Conservation (phyloP, 2,329 filamentous ascomycete species). For the Aaosphaeria arxii region DNA sequence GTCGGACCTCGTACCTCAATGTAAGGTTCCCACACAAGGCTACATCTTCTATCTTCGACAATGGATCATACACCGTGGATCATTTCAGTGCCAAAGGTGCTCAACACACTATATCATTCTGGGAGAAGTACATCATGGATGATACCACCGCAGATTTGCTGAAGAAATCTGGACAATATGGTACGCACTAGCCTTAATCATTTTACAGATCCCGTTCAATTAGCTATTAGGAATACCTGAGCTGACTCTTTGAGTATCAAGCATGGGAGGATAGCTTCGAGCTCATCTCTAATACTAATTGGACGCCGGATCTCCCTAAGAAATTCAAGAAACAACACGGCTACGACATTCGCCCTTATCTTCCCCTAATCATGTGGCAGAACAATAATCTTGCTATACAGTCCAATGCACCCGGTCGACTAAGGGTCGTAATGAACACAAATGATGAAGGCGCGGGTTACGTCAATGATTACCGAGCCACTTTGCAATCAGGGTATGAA, state of each 20-base stretch:
- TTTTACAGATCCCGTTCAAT: too few species aligned
- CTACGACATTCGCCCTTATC: conserved; percentile 26
- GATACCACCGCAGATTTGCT: conserved; percentile 8
- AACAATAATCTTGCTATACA: conserved; percentile 8
- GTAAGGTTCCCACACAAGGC: conserved; percentile 11
- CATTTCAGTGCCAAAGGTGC: conserved; percentile 31
- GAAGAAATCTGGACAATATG: conserved; percentile 25
- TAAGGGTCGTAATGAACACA: conserved; percentile 6
- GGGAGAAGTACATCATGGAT: conserved; percentile 30
- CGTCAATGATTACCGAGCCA: conserved; percentile 23
- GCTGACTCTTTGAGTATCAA: too few species aligned
- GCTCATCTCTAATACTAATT: conserved; percentile 19
- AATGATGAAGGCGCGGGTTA: conserved; percentile 15
- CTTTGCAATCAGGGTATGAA: conserved; percentile 26
- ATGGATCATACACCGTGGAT: conserved; percentile 33
- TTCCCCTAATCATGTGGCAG: conserved; percentile 24
- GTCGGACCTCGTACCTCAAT: conserved; percentile 9
- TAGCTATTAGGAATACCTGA: too few species aligned
- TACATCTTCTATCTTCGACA: too few species aligned
- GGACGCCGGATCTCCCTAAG: conserved; percentile 20
- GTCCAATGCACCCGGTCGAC: conserved; percentile 7
- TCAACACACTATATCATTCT: conserved; percentile 25
- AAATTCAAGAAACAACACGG: conserved; percentile 19
- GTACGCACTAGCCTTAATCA: conserved; percentile 5
- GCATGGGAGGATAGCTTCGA: conserved; percentile 36